Evolutionary conservation across 2,329 filamentous ascomycete species (phyloP).

Genomic region (Aquanectria penicillioides): DNA sequence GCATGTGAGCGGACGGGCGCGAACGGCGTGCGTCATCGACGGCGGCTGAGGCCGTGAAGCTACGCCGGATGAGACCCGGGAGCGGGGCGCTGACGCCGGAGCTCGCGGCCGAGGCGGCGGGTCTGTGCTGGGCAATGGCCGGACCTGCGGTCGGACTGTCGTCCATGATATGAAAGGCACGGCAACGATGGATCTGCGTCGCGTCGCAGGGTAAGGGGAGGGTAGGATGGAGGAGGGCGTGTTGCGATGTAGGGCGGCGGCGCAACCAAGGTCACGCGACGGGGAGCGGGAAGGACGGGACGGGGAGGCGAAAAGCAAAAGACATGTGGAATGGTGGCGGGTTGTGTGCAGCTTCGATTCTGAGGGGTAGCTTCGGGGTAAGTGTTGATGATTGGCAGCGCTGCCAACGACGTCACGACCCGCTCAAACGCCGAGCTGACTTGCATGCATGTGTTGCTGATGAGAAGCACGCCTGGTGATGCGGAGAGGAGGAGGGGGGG

Average conservation of each 20-base stretch:
- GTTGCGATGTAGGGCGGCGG: conserved; percentile 13
- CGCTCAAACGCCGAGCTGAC: conserved; percentile 10
- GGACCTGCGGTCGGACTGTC: conserved; percentile 29
- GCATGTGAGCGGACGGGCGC: conserved; percentile 45
- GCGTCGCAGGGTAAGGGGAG: conserved; percentile 12
- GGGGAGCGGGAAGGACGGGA: conserved; percentile 13
- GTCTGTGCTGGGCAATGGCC: conserved; percentile 23
- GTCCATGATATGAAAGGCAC: conserved; percentile 23
- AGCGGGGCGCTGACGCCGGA: conserved; percentile 36
- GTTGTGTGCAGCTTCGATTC: neutral
- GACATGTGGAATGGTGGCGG: conserved; percentile 22
- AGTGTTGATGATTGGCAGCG: conserved; percentile 16
- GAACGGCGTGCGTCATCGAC: conserved; percentile 54
- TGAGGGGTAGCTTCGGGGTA: conserved; percentile 2
- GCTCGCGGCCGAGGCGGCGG: conserved; percentile 19
- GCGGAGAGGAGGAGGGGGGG: neutral
- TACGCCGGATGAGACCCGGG: conserved; percentile 25
- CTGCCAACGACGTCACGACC: conserved; percentile 13
- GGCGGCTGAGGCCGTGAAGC: conserved; percentile 41
- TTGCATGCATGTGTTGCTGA: conserved; percentile 4
- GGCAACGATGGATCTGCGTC: conserved; percentile 11
- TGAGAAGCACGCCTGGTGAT: neutral
- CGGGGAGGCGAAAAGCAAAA: neutral
- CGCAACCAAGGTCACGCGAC: conserved; percentile 21
- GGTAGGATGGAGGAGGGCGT: conserved; percentile 10